Conservation (phyloP, 345 rosid genomes). For the Bruguiera sexangula region DNA sequence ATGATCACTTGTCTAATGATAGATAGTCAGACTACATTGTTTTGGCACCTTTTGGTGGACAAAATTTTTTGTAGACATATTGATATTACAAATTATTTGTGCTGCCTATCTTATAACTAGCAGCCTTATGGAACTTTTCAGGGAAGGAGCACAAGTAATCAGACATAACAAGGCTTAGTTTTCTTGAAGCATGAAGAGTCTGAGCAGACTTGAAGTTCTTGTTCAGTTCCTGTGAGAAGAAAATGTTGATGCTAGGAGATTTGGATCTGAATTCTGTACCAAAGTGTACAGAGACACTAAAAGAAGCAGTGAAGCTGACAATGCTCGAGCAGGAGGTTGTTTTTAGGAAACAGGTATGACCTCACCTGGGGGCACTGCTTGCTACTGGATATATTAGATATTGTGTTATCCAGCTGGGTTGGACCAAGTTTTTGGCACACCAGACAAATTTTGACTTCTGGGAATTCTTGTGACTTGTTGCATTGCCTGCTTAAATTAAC, state of each 20-base stretch:
- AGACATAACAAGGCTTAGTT: slow-evolving; percentile 4
- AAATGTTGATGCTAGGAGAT: slow-evolving; percentile 34
- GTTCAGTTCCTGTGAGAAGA: slow-evolving; percentile 9
- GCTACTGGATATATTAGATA: neutral
- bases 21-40: too few relatives aligned
- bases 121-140: slow-evolving; percentile 6
- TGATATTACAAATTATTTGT: neutral
- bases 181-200: slow-evolving; percentile 7
- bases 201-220: slow-evolving; percentile 17
- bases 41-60: too few relatives aligned
- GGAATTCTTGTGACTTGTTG: neutral
- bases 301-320: slow-evolving; percentile 35
- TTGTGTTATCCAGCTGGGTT: neutral
- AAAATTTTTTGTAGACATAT: neutral
- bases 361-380: neutral
- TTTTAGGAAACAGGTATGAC: slow-evolving; percentile 44
- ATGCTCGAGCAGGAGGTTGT: slow-evolving; percentile 42
- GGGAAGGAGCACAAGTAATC: neutral
- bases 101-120: slow-evolving; percentile 7
- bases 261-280: slow-evolving; percentile 32
- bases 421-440: neutral
- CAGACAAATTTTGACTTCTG: neutral
- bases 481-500: slow-evolving; percentile 5
- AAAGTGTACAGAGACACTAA: slow-evolving; percentile 15
- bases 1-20: too few relatives aligned